Evolutionary conservation across 176 grass and related monocot species (phyloP).

Genomic region (Phragmites australis): DNA sequence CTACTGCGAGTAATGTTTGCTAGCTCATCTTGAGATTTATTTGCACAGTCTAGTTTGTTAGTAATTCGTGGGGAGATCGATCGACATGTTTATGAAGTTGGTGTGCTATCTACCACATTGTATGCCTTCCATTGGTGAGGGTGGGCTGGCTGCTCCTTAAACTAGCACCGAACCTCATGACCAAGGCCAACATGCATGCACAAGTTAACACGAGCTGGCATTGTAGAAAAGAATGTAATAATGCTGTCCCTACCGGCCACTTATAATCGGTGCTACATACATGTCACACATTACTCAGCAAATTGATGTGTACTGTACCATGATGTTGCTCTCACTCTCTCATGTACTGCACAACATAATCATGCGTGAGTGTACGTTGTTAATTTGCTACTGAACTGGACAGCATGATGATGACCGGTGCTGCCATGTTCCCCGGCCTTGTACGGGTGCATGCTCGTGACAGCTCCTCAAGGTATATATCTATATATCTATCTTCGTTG

Average conservation of each 20-base stretch:
- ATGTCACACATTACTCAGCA: slow-evolving; percentile 31
- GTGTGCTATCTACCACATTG: neutral
- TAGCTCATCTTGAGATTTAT: too few species aligned
- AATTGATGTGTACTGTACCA: neutral
- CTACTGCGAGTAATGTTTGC: too few species aligned
- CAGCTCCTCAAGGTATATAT: neutral
- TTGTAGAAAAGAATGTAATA: neutral
- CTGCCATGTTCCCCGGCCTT: neutral
- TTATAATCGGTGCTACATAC: slow-evolving; percentile 20
- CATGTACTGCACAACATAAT: neutral
- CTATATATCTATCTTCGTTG: neutral
- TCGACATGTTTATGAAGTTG: neutral
- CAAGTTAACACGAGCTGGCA: neutral
- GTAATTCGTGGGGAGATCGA: too few species aligned
- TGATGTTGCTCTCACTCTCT: neutral
- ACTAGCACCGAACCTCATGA: slow-evolving; percentile 17
- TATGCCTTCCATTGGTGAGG: neutral
- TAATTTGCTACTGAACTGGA: neutral
- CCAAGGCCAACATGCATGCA: neutral
- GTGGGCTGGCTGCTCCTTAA: slow-evolving; percentile 7
- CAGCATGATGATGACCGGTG: neutral
- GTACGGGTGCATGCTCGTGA: neutral
- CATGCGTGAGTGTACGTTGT: neutral
- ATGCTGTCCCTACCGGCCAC: neutral
- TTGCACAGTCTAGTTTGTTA: too few species aligned